Evolutionary conservation across 2,329 filamentous ascomycete species (phyloP).

Genomic region (Penicillium sp.): DNA sequence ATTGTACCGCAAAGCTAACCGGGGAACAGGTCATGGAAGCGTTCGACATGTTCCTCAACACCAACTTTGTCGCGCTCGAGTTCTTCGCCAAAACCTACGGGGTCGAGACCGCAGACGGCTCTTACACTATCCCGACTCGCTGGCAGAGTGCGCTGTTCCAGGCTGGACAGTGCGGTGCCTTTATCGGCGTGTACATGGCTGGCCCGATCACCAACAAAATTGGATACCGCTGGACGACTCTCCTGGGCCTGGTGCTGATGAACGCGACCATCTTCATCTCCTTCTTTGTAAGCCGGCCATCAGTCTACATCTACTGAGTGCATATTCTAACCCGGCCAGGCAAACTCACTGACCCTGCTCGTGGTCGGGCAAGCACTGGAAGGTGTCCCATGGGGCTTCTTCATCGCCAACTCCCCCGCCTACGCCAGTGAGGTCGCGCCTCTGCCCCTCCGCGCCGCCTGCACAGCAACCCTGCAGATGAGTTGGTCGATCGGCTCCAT

Average conservation of each 20-base stretch:
- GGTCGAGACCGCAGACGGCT: slow-evolving; percentile 24
- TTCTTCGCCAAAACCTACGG: slow-evolving; percentile 48
- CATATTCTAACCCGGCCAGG: slow-evolving; percentile 25
- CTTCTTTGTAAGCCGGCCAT: slow-evolving; percentile 54
- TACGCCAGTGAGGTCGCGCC: slow-evolving; percentile 37
- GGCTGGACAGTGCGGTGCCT: slow-evolving; percentile 62
- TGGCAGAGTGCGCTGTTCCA: slow-evolving; percentile 63
- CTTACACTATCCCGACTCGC: slow-evolving; percentile 43
- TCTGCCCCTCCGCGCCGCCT: slow-evolving; percentile 31
- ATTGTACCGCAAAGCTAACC: no score
- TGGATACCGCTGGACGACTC: slow-evolving; percentile 65
- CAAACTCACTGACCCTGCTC: slow-evolving; percentile 50
- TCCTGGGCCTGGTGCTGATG: slow-evolving; percentile 60
- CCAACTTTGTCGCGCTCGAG: slow-evolving; percentile 52
- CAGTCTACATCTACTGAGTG: background rate
- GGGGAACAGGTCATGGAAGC: slow-evolving; percentile 51
- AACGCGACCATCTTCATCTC: slow-evolving; percentile 66
- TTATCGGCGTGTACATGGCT: slow-evolving; percentile 64
- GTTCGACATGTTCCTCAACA: slow-evolving; percentile 56
- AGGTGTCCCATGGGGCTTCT: slow-evolving; percentile 38
- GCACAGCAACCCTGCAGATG: slow-evolving; percentile 36
- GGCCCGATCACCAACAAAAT: slow-evolving; percentile 64
- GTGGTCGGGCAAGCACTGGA: slow-evolving; percentile 36
- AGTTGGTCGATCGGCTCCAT: slow-evolving; percentile 37
- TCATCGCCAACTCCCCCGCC: slow-evolving; percentile 36